These are phyloP conservation scores for Setaria viridis DNA, from an alignment of 202 grass and related monocot species.

Conservation along the genomic window DNA sequence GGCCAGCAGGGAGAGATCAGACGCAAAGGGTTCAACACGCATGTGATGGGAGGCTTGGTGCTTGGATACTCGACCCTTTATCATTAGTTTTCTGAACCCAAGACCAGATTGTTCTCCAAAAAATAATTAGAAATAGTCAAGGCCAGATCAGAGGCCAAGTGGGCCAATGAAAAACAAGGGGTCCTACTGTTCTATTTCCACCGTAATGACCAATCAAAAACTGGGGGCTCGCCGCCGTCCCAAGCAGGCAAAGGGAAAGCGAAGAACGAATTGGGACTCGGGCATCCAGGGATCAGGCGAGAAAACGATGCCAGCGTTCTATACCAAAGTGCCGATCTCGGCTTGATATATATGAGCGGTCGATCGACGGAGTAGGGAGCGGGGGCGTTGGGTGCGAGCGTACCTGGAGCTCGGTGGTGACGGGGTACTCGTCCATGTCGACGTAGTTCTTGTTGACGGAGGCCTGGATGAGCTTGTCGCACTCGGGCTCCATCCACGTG, in stretches of 20 bases:
- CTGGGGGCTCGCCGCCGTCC: background rate
- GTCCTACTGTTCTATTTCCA: background rate
- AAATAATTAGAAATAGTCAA: background rate
- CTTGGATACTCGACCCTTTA: background rate
- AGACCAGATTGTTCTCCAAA: background rate
- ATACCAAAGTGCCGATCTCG: background rate
- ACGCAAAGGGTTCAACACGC: background rate
- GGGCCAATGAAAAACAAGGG: background rate
- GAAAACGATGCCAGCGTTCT: background rate
- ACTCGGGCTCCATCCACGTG: conserved; percentile 99
- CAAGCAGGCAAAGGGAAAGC: background rate
- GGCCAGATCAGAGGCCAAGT: conserved; percentile 33
- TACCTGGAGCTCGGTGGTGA: conserved; percentile 98
- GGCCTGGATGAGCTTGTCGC: conserved; percentile 88
- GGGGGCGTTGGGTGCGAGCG: background rate
- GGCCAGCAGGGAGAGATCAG: no score
- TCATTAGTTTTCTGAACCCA: background rate
- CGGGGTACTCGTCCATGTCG: conserved; percentile 99
- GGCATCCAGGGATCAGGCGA: background rate
- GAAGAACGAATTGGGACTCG: background rate
- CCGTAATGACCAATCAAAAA: background rate
- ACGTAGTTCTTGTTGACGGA: conserved; percentile 89
- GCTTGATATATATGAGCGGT: background rate
- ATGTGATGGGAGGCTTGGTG: background rate
- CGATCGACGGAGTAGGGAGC: background rate